Evolutionary conservation across 768 basidiomycete genomes (phyloP), one percentile per base, ranked within the genome.

Genomic region (Chalciporus pseudorubinellus): DNA sequence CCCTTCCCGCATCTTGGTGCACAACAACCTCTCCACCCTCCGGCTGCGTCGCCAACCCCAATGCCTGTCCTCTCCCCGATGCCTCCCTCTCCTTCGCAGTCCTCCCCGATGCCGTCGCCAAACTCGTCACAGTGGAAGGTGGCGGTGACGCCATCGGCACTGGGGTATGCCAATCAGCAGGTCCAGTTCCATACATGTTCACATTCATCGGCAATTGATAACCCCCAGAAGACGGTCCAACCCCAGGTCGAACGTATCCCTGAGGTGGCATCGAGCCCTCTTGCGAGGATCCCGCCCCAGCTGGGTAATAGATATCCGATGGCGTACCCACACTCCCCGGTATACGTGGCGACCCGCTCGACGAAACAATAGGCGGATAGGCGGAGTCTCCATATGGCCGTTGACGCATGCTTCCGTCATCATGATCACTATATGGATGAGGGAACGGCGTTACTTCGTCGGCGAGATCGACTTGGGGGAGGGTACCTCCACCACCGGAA

Each of bases 371-470:
- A 3, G 51, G 13, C 7, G 43, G 2, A 39, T 57, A 65, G 0
- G 59, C 43, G 0, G 65, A 29, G 0, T 57, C 55, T 1, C 52
- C 58, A 4, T 57, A 56, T 3, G 6, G 16, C 9, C 34, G 34
- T 34, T 68, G 65, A 1, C 58, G 66, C 66, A 68, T 68, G 4
- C 34, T 16, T 36, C 34, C n/a, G 44, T 51, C 52, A 18, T 55
- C 48, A 20, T 44, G 4, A 24, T 50, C 48, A 20, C 46, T 6
- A 21, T 50, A 55, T 0, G 50, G 2, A 1, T 39, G 56, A 6
- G 57, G 55, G 48, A 58, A 69, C 0, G 68, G 67, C 1, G 59
- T 58, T 3, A 66, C 59, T 58, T 77, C 60, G n/a, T 64, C 44
- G 41, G 59, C 56, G 12, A 65, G 61, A 46, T 67, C 64, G 46